Evolutionary conservation across 768 basidiomycete genomes (phyloP), one percentile per base, ranked within the genome.

Genomic region (Boletus reticuloceps): DNA sequence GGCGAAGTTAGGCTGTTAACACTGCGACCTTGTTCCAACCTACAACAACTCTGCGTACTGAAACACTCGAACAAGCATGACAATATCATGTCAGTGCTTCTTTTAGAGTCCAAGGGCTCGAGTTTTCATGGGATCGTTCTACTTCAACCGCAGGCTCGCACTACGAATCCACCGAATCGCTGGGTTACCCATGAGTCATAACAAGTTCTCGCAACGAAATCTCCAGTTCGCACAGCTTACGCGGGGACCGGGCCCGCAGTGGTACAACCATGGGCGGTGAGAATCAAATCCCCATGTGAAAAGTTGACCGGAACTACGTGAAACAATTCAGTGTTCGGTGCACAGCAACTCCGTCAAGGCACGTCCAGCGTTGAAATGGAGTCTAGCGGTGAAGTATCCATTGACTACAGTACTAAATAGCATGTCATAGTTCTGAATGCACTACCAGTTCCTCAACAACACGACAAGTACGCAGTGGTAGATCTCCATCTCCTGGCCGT

Each of bases 21-120:
- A 22, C 60, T 62, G 50, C 65, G 51, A 69, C 67, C 66, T 67
- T 69, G 62, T 69, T 55, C 56, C 31, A 50, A 40, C 56, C 41
- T 36, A 34, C 19, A 29, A 34, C 38, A 55, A 47, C 41, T 53
- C 65, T 57, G 65, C 53, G 47, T 37, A 34, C 36, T 56, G 64
- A 56, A 62, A 65, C 60, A 48, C 51, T 27, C 27, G 37, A 41
- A 39, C 53, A 9, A 40, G 55, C 40, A 47, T 34, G 41, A 50
- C 53, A 27, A 32, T 40, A 54, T 54, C 31, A 38, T 34, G 52
- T 27, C 48, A 22, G 39, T 38, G 41, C 48, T 32, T 51, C 36
- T 20, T 13, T 34, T 13, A 5, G 37, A 36, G 38, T n/a, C 16
- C n/a, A 39, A 39, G n/a, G 3, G 14, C 38, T 13, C 17, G 17